Conservation (phyloP, 2,329 filamentous ascomycete species). For the Aspergillus melleus region DNA sequence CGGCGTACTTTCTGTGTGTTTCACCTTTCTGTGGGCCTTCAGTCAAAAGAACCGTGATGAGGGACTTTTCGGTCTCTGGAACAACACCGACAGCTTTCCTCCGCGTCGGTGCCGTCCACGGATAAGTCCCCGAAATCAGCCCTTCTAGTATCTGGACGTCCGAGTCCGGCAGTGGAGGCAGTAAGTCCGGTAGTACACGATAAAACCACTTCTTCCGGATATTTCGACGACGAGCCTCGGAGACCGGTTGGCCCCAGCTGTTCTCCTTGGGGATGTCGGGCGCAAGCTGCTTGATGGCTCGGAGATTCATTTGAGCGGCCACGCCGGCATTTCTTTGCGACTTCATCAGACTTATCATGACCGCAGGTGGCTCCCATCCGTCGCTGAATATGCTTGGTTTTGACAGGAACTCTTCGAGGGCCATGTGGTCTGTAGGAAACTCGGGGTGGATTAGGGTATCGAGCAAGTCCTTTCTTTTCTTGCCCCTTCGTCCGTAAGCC, state of each 20-base stretch:
- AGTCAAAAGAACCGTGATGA: slow-evolving; percentile 32
- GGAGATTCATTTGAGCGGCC: slow-evolving; percentile 23
- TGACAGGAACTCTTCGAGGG: slow-evolving; percentile 20
- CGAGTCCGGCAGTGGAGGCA: slow-evolving; percentile 41
- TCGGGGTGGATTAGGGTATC: slow-evolving; percentile 31
- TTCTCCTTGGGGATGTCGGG: slow-evolving; percentile 37
- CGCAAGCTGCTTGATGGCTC: slow-evolving; percentile 24
- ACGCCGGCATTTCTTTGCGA: slow-evolving; percentile 35
- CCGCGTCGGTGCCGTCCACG: slow-evolving; percentile 32
- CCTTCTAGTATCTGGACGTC: slow-evolving; percentile 37
- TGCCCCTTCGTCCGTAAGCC: slow-evolving; percentile 60
- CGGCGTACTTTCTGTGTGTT: slow-evolving; percentile 33
- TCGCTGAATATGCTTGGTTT: slow-evolving; percentile 23
- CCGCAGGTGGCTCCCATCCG: slow-evolving; percentile 36
- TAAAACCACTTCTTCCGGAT: slow-evolving; percentile 42
- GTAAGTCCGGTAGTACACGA: slow-evolving; percentile 27
- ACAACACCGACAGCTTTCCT: slow-evolving; percentile 16
- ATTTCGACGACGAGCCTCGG: slow-evolving; percentile 32
- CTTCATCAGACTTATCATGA: slow-evolving; percentile 33
- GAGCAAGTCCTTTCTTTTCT: slow-evolving; percentile 52
- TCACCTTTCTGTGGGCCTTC: slow-evolving; percentile 37
- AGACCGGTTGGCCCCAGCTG: slow-evolving; percentile 37
- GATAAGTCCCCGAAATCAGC: slow-evolving; percentile 31
- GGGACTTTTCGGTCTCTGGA: neutral
- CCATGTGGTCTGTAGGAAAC: slow-evolving; percentile 22